phyloP scores from a whole-genome alignment of 306 rosid genomes.

The Cucumis cinereus region DNA sequence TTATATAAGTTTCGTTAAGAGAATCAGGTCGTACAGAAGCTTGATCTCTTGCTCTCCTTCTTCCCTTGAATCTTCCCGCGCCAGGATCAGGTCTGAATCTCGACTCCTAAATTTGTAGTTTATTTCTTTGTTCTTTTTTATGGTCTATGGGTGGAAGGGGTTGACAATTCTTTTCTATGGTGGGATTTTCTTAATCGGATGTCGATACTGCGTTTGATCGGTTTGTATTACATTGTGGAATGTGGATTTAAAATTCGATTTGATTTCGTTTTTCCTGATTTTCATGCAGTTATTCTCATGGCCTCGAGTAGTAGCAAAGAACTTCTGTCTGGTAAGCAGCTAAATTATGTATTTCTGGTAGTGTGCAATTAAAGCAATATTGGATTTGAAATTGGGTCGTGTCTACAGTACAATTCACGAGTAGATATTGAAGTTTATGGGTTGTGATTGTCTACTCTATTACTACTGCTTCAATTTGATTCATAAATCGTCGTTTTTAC shows the following conservation, averaged over 20 bases:
- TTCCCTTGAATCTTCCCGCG: background rate
- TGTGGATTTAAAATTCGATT: background rate
- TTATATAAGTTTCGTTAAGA: background rate
- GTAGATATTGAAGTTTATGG: background rate
- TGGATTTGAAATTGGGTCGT: background rate
- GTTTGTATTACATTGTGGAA: background rate
- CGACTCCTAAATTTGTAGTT: background rate
- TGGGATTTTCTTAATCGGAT: background rate
- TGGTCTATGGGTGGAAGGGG: background rate
- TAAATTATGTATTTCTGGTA: background rate
- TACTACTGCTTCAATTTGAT: background rate
- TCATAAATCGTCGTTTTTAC: background rate
- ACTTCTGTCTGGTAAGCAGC: constrained; percentile 44
- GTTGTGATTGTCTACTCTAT: background rate
- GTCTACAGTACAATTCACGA: background rate
- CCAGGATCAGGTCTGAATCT: background rate
- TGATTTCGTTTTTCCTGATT: background rate
- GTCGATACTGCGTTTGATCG: background rate
- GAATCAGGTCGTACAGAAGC: background rate
- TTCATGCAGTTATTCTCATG: constrained; percentile 39
- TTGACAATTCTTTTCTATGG: background rate
- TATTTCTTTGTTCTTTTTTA: background rate
- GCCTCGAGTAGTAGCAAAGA: constrained; percentile 56
- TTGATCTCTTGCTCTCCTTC: background rate
- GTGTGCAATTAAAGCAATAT: background rate